Percentiles rank a stretch among this genome's conserved stretches.
Conservation (phyloP, 805 yeast genomes). For the Sungouiozyma ichnusensis region DNA sequence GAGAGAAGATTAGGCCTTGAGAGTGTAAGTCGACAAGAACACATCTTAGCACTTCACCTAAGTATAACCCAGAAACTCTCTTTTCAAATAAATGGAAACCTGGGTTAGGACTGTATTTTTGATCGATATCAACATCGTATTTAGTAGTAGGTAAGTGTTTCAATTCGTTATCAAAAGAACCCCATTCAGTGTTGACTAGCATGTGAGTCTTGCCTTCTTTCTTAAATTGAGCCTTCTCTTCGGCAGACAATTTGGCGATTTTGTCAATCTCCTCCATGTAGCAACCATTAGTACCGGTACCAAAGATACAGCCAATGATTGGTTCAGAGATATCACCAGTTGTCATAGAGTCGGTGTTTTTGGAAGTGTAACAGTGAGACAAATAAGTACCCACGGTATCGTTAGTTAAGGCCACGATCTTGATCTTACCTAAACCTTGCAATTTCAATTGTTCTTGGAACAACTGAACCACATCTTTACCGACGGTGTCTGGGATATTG, state of each 20-base stretch:
- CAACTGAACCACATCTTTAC: slow-evolving; percentile 65
- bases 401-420: slow-evolving; percentile 81
- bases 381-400: slow-evolving; percentile 93
- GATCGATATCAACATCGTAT: slow-evolving; percentile 65
- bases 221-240: slow-evolving; percentile 28
- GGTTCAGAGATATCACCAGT: slow-evolving; percentile 59
- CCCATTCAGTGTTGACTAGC: slow-evolving; percentile 97
- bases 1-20: slow-evolving; percentile 47
- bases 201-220: slow-evolving; percentile 47
- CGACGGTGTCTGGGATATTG: slow-evolving; percentile 74
- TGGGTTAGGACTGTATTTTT: slow-evolving; percentile 58
- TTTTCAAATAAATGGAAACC: slow-evolving; percentile 90
- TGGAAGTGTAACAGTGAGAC: slow-evolving; percentile 73
- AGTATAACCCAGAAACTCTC: slow-evolving; percentile 82
- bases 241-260: slow-evolving; percentile 58
- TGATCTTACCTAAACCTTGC: slow-evolving; percentile 44
- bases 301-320: slow-evolving; percentile 81
- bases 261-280: slow-evolving; percentile 68
- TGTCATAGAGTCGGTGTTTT: slow-evolving; percentile 36
- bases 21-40: slow-evolving; percentile 57
- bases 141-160: slow-evolving; percentile 66
- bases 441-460: slow-evolving; percentile 61
- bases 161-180: slow-evolving; percentile 84
- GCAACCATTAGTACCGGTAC: slow-evolving; percentile 97
- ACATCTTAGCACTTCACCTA: slow-evolving; percentile 81